Evolutionary conservation across 495 filamentous ascomycete genomes (phyloP), one percentile per base, ranked within the genome.

Genomic region (Tuber brumale): DNA sequence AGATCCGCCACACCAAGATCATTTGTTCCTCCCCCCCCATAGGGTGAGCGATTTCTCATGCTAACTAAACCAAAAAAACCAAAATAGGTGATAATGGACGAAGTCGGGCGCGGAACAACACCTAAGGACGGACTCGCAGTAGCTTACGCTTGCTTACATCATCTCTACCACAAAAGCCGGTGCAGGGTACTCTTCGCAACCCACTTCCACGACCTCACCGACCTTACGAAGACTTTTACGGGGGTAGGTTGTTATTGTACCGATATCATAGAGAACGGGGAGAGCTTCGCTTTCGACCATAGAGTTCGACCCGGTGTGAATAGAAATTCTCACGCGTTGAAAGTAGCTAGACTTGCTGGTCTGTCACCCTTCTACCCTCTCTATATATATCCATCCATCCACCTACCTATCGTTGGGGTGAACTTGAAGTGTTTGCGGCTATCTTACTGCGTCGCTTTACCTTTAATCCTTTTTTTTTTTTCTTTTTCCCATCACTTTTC

Each of bases 41-140:
- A n/a, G 31, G 27, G 31, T 66, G 27, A 35, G 27, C 14, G 16
- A 66, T 19, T 14, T 66, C 31, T 66, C 27, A 19, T 66, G 27
- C 57, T 66, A 35, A 66, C 57, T 0, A 35, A 16, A 27, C 27
- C 27, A 35, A 18, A 16, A 35, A 31, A 57, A 57, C 0, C 37
- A 1, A 27, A 61, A 27, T 18, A 80, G 78, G 78, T 98, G n/a
- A 93, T 99, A 82, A 98, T 99, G 95, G 95, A 99, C 82, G 95
- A 99, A 85, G 91, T 99, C 31, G 95, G 95, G 0, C 89, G 95
- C 35, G 95, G 95, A 3, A 99, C 96, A 14, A 96, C 94, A 3
- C 94, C 95, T 1, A 90, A 92, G 76, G 96, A 97, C 81, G 96
- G 95, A 5, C 87, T 91, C 16, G 96, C 95, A 3, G 90, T 99